Conservation (phyloP, 192 early-diverging fungal species). For the Chytriomyces confervae region DNA sequence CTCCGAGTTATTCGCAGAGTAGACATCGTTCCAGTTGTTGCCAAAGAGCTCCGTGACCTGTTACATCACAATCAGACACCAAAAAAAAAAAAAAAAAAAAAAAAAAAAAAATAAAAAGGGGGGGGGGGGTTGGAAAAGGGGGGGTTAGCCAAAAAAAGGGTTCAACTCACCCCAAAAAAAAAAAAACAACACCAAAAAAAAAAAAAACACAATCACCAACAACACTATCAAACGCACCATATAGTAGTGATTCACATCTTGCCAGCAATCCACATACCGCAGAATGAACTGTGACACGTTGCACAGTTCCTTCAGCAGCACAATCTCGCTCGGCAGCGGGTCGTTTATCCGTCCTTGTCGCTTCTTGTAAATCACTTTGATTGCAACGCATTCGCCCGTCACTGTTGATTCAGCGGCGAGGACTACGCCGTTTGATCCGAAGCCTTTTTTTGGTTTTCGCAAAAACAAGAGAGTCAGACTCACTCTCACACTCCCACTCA, state of each 20-base stretch:
- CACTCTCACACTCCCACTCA: too few species aligned
- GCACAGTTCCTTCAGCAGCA: background rate
- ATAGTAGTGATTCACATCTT: conserved; percentile 18
- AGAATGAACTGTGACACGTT: background rate
- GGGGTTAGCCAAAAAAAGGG: too few species aligned
- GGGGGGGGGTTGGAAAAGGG: too few species aligned
- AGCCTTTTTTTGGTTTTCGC: too few species aligned
- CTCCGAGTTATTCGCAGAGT: background rate
- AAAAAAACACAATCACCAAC: too few species aligned
- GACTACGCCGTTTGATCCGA: conserved; percentile 34
- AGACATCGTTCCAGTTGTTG: background rate
- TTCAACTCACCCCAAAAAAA: too few species aligned
- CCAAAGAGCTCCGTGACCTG: background rate
- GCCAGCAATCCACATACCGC: conserved; percentile 23
- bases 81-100: too few species aligned
- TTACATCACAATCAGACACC: background rate
- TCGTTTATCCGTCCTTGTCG: background rate
- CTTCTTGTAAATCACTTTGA: conserved; percentile 34
- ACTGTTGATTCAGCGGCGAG: conserved; percentile 3
- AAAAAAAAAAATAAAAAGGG: too few species aligned
- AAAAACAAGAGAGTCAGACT: too few species aligned
- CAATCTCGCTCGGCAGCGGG: conserved; percentile 2
- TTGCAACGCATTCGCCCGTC: background rate
- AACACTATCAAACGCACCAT: background rate
- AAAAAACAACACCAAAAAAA: too few species aligned